A percentile compares a stretch with the other conserved stretches of the same genome.
Evolutionary conservation across 352 stramenopile species (phyloP).

Genomic region (Globisporangium ultimum): DNA sequence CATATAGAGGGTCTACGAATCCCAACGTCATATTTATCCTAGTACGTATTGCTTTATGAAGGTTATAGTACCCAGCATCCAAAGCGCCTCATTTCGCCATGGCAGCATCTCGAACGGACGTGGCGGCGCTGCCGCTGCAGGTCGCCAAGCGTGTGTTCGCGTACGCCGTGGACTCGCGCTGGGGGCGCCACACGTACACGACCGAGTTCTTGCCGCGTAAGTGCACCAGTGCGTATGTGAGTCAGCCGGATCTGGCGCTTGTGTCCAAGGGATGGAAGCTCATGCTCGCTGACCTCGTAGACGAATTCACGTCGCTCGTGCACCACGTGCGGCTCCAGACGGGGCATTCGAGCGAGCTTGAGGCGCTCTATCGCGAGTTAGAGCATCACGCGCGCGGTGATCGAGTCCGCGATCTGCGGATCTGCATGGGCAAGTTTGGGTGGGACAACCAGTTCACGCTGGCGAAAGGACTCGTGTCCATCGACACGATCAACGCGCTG

Average conservation of each 20-base stretch:
- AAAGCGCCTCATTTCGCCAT: no score
- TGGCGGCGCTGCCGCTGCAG: slow-evolving; percentile 4
- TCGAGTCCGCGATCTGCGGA: background rate
- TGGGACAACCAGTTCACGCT: slow-evolving; percentile 4
- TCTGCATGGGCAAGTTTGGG: slow-evolving; percentile 8
- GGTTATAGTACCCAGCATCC: no score
- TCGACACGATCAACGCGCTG: background rate
- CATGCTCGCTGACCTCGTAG: slow-evolving; percentile 7
- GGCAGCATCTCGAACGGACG: slow-evolving; percentile 1
- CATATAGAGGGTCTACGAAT: no score
- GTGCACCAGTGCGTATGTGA: slow-evolving; percentile 9
- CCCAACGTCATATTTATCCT: no score
- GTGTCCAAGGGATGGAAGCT: slow-evolving; percentile 6
- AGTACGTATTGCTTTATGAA: background rate
- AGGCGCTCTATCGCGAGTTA: slow-evolving; percentile 1
- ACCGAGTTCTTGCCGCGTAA: slow-evolving; percentile 11
- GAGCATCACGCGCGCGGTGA: background rate
- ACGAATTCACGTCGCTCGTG: slow-evolving; percentile 6
- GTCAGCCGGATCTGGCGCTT: slow-evolving; percentile 3
- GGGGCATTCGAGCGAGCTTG: background rate
- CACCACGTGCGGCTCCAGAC: slow-evolving; percentile 1
- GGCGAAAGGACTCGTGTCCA: background rate
- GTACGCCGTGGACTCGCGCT: slow-evolving; percentile 7
- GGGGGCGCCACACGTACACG: slow-evolving; percentile 5
- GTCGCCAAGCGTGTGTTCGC: slow-evolving; percentile 9